Evolutionary conservation across 2,329 filamentous ascomycete species (phyloP).

Genomic region (Aureobasidium zeae): DNA sequence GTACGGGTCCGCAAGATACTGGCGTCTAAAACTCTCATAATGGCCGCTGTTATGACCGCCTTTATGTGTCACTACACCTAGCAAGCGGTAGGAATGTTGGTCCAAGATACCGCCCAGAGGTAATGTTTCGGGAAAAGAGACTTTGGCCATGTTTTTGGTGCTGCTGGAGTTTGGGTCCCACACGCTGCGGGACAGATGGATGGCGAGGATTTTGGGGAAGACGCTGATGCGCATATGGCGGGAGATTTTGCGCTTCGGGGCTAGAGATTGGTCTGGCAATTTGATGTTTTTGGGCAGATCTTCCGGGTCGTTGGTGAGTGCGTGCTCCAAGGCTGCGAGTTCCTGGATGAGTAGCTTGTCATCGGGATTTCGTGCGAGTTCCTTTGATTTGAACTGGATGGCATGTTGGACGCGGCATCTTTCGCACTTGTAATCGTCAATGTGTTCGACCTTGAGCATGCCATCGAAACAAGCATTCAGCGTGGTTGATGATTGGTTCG

Average conservation of each 20-base stretch:
- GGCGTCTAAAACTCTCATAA: conserved; percentile 90
- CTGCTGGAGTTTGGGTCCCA: conserved; percentile 66
- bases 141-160: conserved; percentile 89
- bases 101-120: conserved; percentile 70
- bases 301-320: conserved; percentile 76
- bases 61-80: conserved; percentile 86
- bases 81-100: conserved; percentile 70
- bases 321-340: conserved; percentile 56
- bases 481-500: conserved; percentile 66
- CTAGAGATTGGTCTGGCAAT: conserved; percentile 63
- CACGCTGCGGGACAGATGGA: conserved; percentile 89
- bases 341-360: conserved; percentile 43
- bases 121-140: conserved; percentile 80
- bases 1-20: conserved; percentile 69
- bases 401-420: conserved; percentile 82
- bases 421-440: conserved; percentile 95
- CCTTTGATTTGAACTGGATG: conserved; percentile 45
- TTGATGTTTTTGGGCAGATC: conserved; percentile 59
- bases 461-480: conserved; percentile 85
- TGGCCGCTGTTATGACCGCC: conserved; percentile 94
- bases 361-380: conserved; percentile 32
- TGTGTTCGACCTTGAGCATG: conserved; percentile 88
- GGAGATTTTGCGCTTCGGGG: conserved; percentile 75
- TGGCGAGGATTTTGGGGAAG: conserved; percentile 82
- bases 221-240: conserved; percentile 77